Evolutionary conservation across 2,329 filamentous ascomycete species (phyloP).

Genomic region (Pseudofabraea citricarpa): DNA sequence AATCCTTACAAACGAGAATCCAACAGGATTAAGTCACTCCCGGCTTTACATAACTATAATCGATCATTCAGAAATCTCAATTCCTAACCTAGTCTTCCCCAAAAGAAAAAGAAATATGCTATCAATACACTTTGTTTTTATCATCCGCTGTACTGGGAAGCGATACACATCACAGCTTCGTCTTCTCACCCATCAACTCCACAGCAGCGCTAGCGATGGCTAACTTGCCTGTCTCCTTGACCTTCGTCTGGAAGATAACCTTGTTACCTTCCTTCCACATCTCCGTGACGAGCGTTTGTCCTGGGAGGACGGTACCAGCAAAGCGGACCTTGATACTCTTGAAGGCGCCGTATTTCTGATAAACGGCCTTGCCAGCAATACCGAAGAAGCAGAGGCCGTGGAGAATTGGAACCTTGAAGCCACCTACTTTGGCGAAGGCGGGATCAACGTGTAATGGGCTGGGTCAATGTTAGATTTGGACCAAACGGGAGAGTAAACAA

Average conservation of each 20-base stretch:
- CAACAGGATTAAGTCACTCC: no score
- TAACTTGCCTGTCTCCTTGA: conserved; percentile 89
- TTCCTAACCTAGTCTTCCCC: no score
- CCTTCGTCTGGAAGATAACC: conserved; percentile 80
- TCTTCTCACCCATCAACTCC: conserved; percentile 51
- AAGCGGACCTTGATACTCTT: conserved; percentile 93
- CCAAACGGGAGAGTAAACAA: neutral
- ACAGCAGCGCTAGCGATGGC: conserved; percentile 78
- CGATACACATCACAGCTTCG: conserved; percentile 9
- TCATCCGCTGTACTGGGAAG: neutral
- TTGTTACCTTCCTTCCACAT: conserved; percentile 87
- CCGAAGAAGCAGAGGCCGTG: conserved; percentile 97
- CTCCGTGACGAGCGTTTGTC: conserved; percentile 86
- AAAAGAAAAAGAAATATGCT: no score
- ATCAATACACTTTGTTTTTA: neutral
- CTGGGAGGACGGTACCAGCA: conserved; percentile 77
- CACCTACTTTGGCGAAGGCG: conserved; percentile 87
- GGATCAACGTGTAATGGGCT: conserved; percentile 90
- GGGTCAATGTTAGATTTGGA: neutral
- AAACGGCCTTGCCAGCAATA: conserved; percentile 84
- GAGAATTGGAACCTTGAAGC: conserved; percentile 90
- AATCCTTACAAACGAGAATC: no score
- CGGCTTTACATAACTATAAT: no score
- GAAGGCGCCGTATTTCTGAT: conserved; percentile 75
- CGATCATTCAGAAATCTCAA: no score